Conservation (phyloP, 2,329 filamentous ascomycete species). For the Tricladium varicosporioides region DNA sequence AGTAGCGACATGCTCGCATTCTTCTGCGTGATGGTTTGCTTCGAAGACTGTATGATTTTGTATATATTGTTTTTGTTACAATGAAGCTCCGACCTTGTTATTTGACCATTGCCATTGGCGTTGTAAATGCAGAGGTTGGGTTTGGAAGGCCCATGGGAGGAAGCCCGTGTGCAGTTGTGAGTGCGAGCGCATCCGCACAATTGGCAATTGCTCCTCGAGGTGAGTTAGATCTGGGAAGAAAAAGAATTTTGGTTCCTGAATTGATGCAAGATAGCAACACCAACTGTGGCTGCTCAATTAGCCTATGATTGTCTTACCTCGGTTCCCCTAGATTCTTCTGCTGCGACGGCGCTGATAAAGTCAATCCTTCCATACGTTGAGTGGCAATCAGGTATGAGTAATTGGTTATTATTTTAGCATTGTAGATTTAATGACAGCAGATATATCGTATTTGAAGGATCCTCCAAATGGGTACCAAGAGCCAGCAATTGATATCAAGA, state of each 20-base stretch:
- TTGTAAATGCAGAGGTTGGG: not conserved
- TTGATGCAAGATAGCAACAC: constrained; percentile 12
- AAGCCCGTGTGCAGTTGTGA: constrained; percentile 15
- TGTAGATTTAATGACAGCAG: constrained; percentile 1
- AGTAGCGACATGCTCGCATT: too few relatives aligned
- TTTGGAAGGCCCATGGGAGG: not conserved
- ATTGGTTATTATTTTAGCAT: not conserved
- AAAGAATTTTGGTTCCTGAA: not conserved
- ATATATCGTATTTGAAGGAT: constrained; percentile 40
- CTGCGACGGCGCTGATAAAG: constrained; percentile 22
- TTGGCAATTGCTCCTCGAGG: not conserved
- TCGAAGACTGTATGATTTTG: too few relatives aligned
- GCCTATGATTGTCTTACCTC: constrained; percentile 30
- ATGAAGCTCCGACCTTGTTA: not conserved
- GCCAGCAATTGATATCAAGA: constrained; percentile 35
- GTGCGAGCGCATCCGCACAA: constrained; percentile 11
- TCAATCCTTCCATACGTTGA: constrained; percentile 27
- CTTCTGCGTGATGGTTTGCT: too few relatives aligned
- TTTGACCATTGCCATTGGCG: not conserved
- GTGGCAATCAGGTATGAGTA: constrained; percentile 19
- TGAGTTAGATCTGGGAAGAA: not conserved
- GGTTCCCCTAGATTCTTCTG: constrained; percentile 21
- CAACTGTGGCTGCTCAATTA: constrained; percentile 21
- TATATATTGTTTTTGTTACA: not conserved
- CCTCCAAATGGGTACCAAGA: constrained; percentile 50